Conservation (phyloP, 148 eudicot species). For the Suaeda aralocaspica region DNA sequence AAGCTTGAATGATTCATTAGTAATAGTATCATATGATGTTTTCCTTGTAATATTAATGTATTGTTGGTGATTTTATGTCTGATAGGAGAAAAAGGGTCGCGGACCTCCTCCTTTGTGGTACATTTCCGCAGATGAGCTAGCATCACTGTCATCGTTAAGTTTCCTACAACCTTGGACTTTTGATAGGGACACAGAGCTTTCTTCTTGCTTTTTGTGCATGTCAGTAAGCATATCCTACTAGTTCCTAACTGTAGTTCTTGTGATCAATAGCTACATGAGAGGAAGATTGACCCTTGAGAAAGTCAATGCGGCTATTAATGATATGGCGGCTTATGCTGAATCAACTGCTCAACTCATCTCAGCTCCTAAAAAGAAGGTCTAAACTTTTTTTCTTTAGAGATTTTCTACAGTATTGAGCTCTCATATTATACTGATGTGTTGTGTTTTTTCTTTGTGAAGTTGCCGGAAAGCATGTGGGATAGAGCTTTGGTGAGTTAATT, state of each 20-base stretch:
- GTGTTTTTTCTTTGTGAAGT: conserved; percentile 42
- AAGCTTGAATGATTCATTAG: conserved; percentile 13
- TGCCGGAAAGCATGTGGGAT: conserved; percentile 68
- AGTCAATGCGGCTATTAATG: conserved; percentile 79
- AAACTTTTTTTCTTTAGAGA: not conserved
- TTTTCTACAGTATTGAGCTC: conserved; percentile 6
- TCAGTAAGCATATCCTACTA: not conserved
- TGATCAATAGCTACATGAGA: conserved; percentile 70
- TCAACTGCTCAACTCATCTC: conserved; percentile 74
- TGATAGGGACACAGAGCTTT: not conserved
- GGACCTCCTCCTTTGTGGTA: conserved; percentile 73
- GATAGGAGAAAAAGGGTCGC: conserved; percentile 81
- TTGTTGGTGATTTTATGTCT: conserved; percentile 2
- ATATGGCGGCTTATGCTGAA: conserved; percentile 86
- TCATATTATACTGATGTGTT: conserved; percentile 27
- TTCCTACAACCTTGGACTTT: conserved; percentile 7
- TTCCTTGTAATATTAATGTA: too few species aligned
- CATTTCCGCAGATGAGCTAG: conserved; percentile 71
- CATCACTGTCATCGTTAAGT: conserved; percentile 74
- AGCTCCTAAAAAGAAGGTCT: conserved; percentile 94
- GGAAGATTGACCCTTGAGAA: conserved; percentile 88
- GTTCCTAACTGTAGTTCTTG: conserved; percentile 11
- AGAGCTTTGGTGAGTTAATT: conserved; percentile 71
- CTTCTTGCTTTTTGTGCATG: not conserved
- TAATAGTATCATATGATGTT: not conserved